phyloP scores from a whole-genome alignment of 805 yeast species.

The Candida argentea region DNA sequence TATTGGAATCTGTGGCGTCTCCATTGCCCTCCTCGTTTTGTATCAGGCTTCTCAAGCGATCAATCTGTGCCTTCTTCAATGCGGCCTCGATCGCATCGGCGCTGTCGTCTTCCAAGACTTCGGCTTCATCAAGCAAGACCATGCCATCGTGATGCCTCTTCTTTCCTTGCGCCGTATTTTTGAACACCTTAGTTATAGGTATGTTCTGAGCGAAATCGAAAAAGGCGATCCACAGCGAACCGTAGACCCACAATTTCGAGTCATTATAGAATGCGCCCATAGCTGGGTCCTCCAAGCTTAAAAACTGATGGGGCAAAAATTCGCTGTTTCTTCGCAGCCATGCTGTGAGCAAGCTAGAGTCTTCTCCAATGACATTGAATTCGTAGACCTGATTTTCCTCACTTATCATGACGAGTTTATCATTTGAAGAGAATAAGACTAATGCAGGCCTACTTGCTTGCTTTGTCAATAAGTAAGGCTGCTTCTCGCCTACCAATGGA shows the following conservation, averaged over 20 bases:
- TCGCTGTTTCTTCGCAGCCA: slow-evolving; percentile 82
- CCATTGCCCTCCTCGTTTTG: slow-evolving; percentile 18
- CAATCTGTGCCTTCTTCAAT: slow-evolving; percentile 20
- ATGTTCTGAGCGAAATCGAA: slow-evolving; percentile 55
- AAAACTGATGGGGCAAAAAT: slow-evolving; percentile 56
- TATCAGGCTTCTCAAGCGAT: slow-evolving; percentile 28
- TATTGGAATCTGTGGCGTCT: slow-evolving; percentile 6
- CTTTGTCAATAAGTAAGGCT: slow-evolving; percentile 40
- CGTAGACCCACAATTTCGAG: slow-evolving; percentile 72
- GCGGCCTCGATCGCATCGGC: slow-evolving; percentile 14
- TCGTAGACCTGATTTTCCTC: slow-evolving; percentile 71
- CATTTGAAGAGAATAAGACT: slow-evolving; percentile 40
- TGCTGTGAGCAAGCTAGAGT: slow-evolving; percentile 38
- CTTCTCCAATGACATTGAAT: slow-evolving; percentile 31
- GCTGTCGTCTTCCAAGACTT: slow-evolving; percentile 7
- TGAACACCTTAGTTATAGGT: slow-evolving; percentile 29
- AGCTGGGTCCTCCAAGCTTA: slow-evolving; percentile 52
- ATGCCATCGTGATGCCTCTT: slow-evolving; percentile 38
- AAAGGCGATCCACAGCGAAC: slow-evolving; percentile 70
- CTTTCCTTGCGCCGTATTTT: slow-evolving; percentile 11
- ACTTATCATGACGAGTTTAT: slow-evolving; percentile 53
- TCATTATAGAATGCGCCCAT: slow-evolving; percentile 55
- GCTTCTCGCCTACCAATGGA: slow-evolving; percentile 13
- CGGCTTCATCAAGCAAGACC: slow-evolving; percentile 20
- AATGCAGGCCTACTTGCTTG: slow-evolving; percentile 53